These are phyloP conservation scores for Fusarium tupiense DNA, from an alignment of 2,329 filamentous ascomycete species.

Conservation along the genomic window DNA sequence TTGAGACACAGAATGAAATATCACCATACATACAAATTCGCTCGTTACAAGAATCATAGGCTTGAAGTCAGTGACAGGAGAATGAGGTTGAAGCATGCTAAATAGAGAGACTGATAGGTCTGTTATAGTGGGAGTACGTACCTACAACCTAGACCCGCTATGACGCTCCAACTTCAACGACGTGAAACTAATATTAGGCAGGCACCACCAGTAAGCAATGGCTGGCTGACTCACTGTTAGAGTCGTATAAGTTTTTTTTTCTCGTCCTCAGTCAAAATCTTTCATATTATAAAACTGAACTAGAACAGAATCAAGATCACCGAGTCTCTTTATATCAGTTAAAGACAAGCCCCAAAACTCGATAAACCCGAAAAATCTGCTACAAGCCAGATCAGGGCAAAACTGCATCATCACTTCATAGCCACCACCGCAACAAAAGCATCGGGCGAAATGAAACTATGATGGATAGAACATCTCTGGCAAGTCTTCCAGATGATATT, in stretches of 20 bases:
- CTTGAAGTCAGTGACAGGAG: not conserved
- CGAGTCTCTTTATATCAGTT: not conserved
- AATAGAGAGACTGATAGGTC: not conserved
- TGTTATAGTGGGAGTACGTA: not conserved
- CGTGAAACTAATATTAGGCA: not conserved
- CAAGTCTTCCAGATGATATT: slow-evolving; percentile 60
- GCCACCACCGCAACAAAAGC: not conserved
- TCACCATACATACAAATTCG: not conserved
- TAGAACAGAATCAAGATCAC: not conserved
- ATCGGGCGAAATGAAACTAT: slow-evolving; percentile 22
- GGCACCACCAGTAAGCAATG: not conserved
- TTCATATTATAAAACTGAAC: not conserved
- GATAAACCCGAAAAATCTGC: not conserved
- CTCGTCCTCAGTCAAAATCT: not conserved
- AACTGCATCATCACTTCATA: slow-evolving; percentile 19
- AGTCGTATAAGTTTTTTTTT: not conserved
- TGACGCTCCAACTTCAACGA: slow-evolving; percentile 1
- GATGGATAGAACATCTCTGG: slow-evolving; percentile 48
- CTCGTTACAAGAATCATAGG: not conserved
- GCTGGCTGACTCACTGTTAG: slow-evolving; percentile 4
- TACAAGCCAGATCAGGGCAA: not conserved
- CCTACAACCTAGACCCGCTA: slow-evolving; percentile 16
- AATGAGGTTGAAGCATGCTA: not conserved
- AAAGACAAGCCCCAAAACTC: not conserved
- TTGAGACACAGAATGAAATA: not conserved